Base-by-base conservation (phyloP, 1,284 basidiomycete genomes). In the Trametes polyzona region DNA sequence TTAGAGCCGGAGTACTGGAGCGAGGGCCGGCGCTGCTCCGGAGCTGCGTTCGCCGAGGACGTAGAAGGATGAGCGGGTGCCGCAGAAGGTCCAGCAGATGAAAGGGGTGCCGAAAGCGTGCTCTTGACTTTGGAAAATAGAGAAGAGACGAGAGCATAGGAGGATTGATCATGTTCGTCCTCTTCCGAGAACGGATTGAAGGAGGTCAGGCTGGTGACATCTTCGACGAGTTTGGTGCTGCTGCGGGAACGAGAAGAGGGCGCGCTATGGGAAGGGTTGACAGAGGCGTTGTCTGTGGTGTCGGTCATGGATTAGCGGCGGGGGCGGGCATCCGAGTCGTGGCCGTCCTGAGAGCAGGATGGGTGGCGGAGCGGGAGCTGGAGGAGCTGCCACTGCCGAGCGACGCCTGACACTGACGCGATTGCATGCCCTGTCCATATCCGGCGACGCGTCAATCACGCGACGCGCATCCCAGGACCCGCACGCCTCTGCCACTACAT, bases 121-220 rank as follows among this genome's bases (percentile, higher is more conserved):
- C 81, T 91, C 77, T 88, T 92, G 77, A 93, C 81, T 63, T 84
- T 83, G 33, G 87, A 90, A 52, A 93, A 81, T 17, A 93, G 74
- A 19, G 88, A 90, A 2, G 88, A 84, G 57, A 92, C 87, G 55
- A 92, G 77, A 2, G 88, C 85, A 69, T 91, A 92, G 12, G 89
- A 90, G 8, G 90, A 89, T 65, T 90, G 87, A 64, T 92, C 91
- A 68, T 89, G 83, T 71, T 92, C 91, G 69, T 93, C 91, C 71
- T 93, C 91, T 68, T 92, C 90, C 12, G 87, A 85, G 76, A 93
- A 93, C 12, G 91, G 90, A 69, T 93, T 93, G 77, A 88, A 91
- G 46, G 88, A 90, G 26, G 90, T 92, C 55, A 92, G 72, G 67
- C 84, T 85, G 41, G 81, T 80, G 41, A 87, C 78, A 75, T 90